Evolutionary conservation across 2,329 filamentous ascomycete genomes (phyloP), one percentile per base, ranked within the genome.

Genomic region (Epichloe sibirici): DNA sequence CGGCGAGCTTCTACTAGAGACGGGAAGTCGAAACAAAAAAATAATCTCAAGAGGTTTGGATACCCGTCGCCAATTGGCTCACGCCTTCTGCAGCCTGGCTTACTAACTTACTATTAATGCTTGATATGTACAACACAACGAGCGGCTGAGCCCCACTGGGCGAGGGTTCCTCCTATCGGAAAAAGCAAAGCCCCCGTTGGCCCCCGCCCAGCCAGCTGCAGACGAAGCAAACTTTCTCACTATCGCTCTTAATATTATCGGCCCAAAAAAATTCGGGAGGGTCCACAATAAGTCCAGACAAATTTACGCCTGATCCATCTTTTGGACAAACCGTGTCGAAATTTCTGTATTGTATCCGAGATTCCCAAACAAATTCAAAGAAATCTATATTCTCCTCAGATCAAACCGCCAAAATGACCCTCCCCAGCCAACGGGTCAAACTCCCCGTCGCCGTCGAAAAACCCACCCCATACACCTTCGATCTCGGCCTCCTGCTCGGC

Each of bases 391-490:
- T 45, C 25, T 11, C 31, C 31, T 11, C 31, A 11, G 31, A 31
- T 31, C 31, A 11, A 11, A 50, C 17, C 53, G 39, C 40, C 17
- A 44, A 42, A 52, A 74, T 72, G 66, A 61, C 71, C 31, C 55
- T 69, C 49, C 58, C 69, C 45, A 58, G 59, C 55, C 64, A 69
- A 54, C 68, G 70, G 56, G 67, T 71, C 56, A 79, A 78, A 63
- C 72, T 82, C 54, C 77, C 81, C 45, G 75, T 86, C 56, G 79
- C 76, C 15, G 85, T 89, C 64, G 76, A 83, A 56, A 94, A 94
- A 71, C 85, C 89, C 4, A 94, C 86, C 6, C 90, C 90, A 9
- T 95, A 94, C 75, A 90, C 83, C 60, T 96, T 94, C 73, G 90
- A 96, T 68, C 83, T 96, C n/a, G 74, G 90, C 59, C 83, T 94